Base-by-base conservation (phyloP, 2,329 filamentous ascomycete genomes). In the Ascochyta rabiei region DNA sequence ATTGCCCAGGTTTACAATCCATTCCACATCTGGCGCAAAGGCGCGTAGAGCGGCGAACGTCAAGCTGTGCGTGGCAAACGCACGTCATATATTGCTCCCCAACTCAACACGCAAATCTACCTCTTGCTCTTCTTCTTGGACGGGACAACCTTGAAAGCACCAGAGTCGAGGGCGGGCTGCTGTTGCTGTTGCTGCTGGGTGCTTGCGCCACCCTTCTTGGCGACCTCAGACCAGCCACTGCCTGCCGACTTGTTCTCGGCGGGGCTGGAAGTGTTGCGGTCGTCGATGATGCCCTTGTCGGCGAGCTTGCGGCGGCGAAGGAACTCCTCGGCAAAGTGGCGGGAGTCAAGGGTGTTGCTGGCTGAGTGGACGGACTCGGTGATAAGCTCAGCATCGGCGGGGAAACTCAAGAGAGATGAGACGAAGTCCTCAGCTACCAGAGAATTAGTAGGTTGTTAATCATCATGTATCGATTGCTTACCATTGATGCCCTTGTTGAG, bases 191-290 rank as follows among this genome's bases (percentile, higher is more conserved):
- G 70, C 65, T 61, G 61, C 48, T 74, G 72, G 73, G 72, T 64
- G 67, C 70, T 44, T 78, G 80, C 21, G 85, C 89, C 82, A 92
- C 89, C 89, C 82, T 97, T 97, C 87, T 98, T 98, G 1, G 95
- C 95, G 47, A 99, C 95, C 78, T 98, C 95, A 66, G 84, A 96
- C 95, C 95, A 99, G 18, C 93, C 93, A 50, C 90, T 87, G 62
- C 80, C 79, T 5, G 67, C 68, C 13, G 68, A 67, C 48, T 72
- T 75, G 61, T 74, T 79, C 57, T 68, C 75, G 47, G 69, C 82
- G 70, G 59, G 77, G 30, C 80, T 82, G 3, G 85, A 83, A 49
- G 78, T 83, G 31, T 79, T 77, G 15, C 86, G 82, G 49, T 89
- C 88, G 73, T 92, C 89, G 16, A 96, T 82, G 35, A 97, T 84